Evolutionary conservation across 2,329 filamentous ascomycete species (phyloP).

Genomic region (Pestalotiopsis sp.): DNA sequence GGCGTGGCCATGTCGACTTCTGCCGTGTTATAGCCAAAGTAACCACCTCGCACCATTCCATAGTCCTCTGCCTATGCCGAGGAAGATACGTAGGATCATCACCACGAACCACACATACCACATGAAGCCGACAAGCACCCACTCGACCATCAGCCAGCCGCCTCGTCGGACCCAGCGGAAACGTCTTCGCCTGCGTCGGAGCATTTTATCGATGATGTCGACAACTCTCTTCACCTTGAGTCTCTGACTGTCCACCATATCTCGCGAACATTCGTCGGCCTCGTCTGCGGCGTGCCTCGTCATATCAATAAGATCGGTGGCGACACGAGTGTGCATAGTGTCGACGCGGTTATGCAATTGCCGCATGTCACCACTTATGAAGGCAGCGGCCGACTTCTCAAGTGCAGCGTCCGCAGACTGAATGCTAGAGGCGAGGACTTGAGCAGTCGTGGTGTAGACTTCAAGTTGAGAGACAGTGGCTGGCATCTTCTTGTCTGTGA

Average conservation of each 20-base stretch:
- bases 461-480: slow-evolving; percentile 43
- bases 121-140: slow-evolving; percentile 84
- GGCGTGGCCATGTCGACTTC: background rate
- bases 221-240: slow-evolving; percentile 79
- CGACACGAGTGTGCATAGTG: slow-evolving; percentile 47
- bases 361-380: slow-evolving; percentile 59
- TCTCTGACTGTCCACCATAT: slow-evolving; percentile 76
- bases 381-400: slow-evolving; percentile 61
- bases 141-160: slow-evolving; percentile 84
- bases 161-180: slow-evolving; percentile 76
- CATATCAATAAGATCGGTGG: slow-evolving; percentile 57
- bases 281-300: slow-evolving; percentile 74
- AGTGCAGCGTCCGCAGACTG: slow-evolving; percentile 54
- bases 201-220: slow-evolving; percentile 77
- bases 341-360: slow-evolving; percentile 53
- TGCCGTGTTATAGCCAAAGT: slow-evolving; percentile 69
- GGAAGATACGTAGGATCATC: slow-evolving; percentile 69
- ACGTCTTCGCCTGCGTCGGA: slow-evolving; percentile 66
- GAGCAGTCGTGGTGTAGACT: slow-evolving; percentile 54
- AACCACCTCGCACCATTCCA: slow-evolving; percentile 74
- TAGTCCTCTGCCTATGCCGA: slow-evolving; percentile 63
- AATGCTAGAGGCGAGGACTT: slow-evolving; percentile 51
- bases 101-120: slow-evolving; percentile 95
- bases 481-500: slow-evolving; percentile 28
- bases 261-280: slow-evolving; percentile 76